Evolutionary conservation across 208 protist genomes (phyloP), one percentile per base, ranked within the genome.

Genomic region (Trypanosomatidae sp.): DNA sequence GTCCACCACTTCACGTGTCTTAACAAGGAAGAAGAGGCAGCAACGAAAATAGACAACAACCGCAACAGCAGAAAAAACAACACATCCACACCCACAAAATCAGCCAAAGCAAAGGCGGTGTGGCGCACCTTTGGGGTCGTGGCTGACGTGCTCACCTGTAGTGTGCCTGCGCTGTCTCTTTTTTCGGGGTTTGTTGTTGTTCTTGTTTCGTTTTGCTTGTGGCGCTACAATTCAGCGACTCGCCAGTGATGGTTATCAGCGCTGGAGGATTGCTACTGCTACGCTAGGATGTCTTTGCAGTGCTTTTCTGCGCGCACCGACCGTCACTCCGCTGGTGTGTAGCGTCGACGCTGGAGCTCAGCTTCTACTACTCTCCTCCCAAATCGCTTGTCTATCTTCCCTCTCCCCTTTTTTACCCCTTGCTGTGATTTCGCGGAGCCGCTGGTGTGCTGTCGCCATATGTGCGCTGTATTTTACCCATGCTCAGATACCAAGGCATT

Each of bases 11-110:
- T 46, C 17, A 43, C 59, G 59, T 64, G 33, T 28, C 15, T 46
- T 64, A 64, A n/a, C 58, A 62, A 43, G 33, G 33, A 62, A 43
- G 22, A n/a, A 36, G 33, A n/a, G n/a, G n/a, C n/a, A n/a, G n/a
- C n/a, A n/a, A n/a, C n/a, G n/a, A n/a, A n/a, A n/a, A n/a, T n/a
- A n/a, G n/a, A n/a, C n/a, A n/a, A n/a, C n/a, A n/a, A n/a, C n/a
- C n/a, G 44, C 10, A 30, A 58, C 52, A 33, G 9, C 8, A 7
- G n/a, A 30, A 30, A 4, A n/a, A 2, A 15, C n/a, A 9, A 30
- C 12, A 58, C 2, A 6, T 25, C 19, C 49, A 53, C n/a, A n/a
- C n/a, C n/a, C n/a, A n/a, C n/a, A n/a, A n/a, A 9, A 53, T 25
- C 49, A n/a, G 4, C 7, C 25, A 1, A 58, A 0, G n/a, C 52